Conservation (phyloP, 805 yeast species). For the Grigorovia jiainica region DNA sequence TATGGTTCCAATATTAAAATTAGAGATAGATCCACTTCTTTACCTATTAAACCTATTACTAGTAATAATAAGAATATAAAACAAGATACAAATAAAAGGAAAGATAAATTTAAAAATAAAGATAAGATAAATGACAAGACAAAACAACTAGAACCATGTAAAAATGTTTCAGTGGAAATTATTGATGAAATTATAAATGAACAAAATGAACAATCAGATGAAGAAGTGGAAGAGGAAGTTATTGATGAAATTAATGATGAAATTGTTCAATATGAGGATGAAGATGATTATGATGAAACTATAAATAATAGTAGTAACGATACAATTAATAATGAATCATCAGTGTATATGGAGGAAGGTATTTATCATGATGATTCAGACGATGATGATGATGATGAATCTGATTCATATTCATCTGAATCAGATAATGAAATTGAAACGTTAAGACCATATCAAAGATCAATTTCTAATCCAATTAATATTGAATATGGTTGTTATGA, state of each 20-base stretch:
- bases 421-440: background rate
- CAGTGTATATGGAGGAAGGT: slow-evolving; percentile 23
- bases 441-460: background rate
- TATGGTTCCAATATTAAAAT: background rate
- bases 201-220: slow-evolving; percentile 11
- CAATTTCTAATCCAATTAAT: background rate
- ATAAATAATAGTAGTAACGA: slow-evolving; percentile 4
- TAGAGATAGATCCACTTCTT: slow-evolving; percentile 1
- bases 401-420: slow-evolving; percentile 3
- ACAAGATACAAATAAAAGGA: background rate
- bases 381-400: slow-evolving; percentile 10
- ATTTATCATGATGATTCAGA: slow-evolving; percentile 16
- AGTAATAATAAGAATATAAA: background rate
- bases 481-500: slow-evolving; percentile 2
- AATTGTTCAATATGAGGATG: slow-evolving; percentile 8
- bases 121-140: background rate
- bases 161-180: background rate
- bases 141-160: background rate
- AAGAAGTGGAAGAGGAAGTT: slow-evolving; percentile 1
- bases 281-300: slow-evolving; percentile 8
- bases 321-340: slow-evolving; percentile 4
- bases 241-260: slow-evolving; percentile 7
- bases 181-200: slow-evolving; percentile 31
- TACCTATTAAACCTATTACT: background rate
- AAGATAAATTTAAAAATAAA: background rate